phyloP scores from a whole-genome alignment of 2,329 filamentous ascomycete species.

The Diaporthe ilicicola region DNA sequence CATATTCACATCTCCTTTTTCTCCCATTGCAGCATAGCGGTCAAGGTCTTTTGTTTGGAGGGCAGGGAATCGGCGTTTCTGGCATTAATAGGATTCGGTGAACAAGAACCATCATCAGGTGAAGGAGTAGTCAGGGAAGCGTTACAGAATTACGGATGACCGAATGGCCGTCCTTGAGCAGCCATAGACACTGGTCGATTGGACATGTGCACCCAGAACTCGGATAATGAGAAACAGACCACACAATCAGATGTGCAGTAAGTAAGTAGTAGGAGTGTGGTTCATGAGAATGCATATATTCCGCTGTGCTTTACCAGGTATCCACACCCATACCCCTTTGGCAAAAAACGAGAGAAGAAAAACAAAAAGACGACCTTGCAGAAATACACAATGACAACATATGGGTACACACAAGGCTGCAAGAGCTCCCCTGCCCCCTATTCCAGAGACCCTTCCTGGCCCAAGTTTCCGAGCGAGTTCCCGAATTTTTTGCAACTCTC shows the following conservation, averaged over 20 bases:
- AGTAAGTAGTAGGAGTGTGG: not conserved
- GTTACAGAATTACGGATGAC: not conserved
- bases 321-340: constrained; percentile 26
- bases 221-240: not conserved
- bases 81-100: not conserved
- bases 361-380: constrained; percentile 24
- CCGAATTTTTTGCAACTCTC: not conserved
- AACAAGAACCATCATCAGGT: not conserved
- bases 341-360: constrained; percentile 28
- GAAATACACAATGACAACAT: constrained; percentile 23
- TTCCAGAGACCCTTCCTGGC: not conserved
- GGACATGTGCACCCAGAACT: not conserved
- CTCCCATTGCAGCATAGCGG: constrained; percentile 28
- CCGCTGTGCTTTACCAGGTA: constrained; percentile 31
- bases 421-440: not conserved
- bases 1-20: not conserved
- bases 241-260: not conserved
- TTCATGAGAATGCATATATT: constrained; percentile 28
- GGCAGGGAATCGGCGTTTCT: constrained; percentile 7
- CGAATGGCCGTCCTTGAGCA: not conserved
- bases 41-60: not conserved
- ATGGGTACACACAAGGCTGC: constrained; percentile 6
- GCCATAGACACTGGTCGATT: not conserved
- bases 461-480: not conserved
- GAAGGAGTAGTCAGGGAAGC: not conserved